Conservation (phyloP, 176 grass and related monocot genomes). For the Musa schizocarpa region DNA sequence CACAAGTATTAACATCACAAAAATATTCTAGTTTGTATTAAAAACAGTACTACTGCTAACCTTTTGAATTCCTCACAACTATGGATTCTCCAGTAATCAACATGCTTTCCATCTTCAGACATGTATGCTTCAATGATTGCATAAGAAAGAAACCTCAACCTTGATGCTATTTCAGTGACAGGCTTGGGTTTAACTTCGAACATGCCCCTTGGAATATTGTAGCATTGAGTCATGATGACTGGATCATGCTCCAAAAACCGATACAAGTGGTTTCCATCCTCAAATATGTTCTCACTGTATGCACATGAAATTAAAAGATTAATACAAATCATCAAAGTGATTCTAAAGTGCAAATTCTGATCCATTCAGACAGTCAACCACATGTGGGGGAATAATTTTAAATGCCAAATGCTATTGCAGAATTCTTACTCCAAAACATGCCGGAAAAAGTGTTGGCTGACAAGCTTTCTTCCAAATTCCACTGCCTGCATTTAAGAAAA, state of each 20-base stretch:
- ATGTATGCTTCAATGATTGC: conserved; percentile 86
- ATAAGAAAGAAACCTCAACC: conserved; percentile 58
- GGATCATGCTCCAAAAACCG: conserved; percentile 93
- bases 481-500: conserved; percentile 41
- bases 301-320: not conserved
- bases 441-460: conserved; percentile 57
- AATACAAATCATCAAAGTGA: not conserved
- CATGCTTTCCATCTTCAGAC: conserved; percentile 70
- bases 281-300: conserved; percentile 77
- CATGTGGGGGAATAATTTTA: not conserved
- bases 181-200: conserved; percentile 75
- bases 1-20: too few relatives aligned
- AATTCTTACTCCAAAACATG: conserved; percentile 76
- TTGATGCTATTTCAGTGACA: conserved; percentile 60
- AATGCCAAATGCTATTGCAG: conserved; percentile 6
- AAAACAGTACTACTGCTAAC: conserved; percentile 21
- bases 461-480: conserved; percentile 91
- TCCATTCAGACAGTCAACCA: not conserved
- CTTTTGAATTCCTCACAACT: conserved; percentile 69
- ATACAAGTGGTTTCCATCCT: conserved; percentile 86
- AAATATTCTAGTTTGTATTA: too few relatives aligned
- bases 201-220: conserved; percentile 71
- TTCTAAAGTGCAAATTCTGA: not conserved
- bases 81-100: conserved; percentile 84
- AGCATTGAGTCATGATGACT: conserved; percentile 65